A percentile compares a stretch with the other conserved stretches of the same genome.
phyloP scores from a whole-genome alignment of 169 alveolate species.

The Pseudocohnilembus persalinus region DNA sequence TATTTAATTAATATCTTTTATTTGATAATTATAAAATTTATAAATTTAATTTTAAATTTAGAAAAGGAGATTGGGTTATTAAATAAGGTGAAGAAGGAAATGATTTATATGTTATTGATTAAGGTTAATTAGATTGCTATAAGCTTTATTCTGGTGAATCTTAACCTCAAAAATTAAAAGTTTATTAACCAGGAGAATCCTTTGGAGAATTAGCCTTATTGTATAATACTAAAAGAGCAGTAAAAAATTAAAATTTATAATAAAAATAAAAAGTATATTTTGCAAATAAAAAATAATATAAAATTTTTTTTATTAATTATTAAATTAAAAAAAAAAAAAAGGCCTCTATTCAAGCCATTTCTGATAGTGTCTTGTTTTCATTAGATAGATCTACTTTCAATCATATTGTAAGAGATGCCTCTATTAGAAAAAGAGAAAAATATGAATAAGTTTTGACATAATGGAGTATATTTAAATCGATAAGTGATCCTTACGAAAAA shows the following conservation, averaged over 20 bases:
- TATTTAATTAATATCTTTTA: too few species aligned
- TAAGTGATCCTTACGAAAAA: conserved; percentile 13
- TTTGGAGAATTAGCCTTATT: conserved; percentile 79
- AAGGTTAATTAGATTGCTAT: conserved; percentile 73
- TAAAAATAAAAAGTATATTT: too few species aligned
- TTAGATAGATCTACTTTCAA: conserved; percentile 65
- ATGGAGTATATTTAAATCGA: neutral
- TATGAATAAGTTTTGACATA: conserved; percentile 52
- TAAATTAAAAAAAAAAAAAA: too few species aligned
- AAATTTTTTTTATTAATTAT: too few species aligned
- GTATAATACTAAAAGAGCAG: conserved; percentile 77
- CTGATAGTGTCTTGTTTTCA: conserved; percentile 89
- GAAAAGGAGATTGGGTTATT: conserved; percentile 63
- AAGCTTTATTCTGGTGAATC: conserved; percentile 41
- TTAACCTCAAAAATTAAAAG: conserved; percentile 44
- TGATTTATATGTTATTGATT: conserved; percentile 73
- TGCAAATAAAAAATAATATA: too few species aligned
- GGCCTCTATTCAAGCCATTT: conserved; percentile 92
- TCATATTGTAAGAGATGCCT: conserved; percentile 60
- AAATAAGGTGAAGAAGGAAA: conserved; percentile 80
- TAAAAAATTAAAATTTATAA: too few species aligned
- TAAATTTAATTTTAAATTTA: neutral
- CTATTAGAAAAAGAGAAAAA: conserved; percentile 62
- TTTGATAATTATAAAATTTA: too few species aligned
- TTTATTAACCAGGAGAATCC: conserved; percentile 67